Evolutionary conservation across 352 stramenopile genomes (phyloP), one percentile per base, ranked within the genome.

Genomic region (Phytophthora cryptogea): DNA sequence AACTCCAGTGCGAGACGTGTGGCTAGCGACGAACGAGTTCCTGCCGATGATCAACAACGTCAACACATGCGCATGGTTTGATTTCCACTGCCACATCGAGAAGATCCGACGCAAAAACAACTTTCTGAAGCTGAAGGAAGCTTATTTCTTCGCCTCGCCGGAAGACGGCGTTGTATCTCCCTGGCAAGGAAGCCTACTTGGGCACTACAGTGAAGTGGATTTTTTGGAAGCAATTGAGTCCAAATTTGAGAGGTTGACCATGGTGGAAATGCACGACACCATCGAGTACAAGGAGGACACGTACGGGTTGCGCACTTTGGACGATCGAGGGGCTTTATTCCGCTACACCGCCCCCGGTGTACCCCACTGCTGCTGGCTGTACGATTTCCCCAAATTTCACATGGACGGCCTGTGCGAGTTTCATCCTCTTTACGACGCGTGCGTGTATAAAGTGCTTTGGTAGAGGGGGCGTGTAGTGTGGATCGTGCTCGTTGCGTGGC

Each of bases 61-160:
- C 27, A 70, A 67, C 32, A 23, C 20, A 2, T 23, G 20, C 20
- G 20, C 20, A 23, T 23, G 20, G 20, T 23, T 23, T 23, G n/a
- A n/a, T 27, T 54, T 64, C 20, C 31, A 68, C 27, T 63, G 58
- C 35, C 43, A 56, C 23, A 4, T 57, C 8, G 62, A 23, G 20
- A 23, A 73, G 32, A 49, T 55, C 35, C 62, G 58, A 0, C 66
- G 66, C 39, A 72, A 66, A 47, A 47, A 35, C 46, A 76, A 78
- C 26, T 82, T 78, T 42, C 47, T 66, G 13, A 70, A 39, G 48
- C 45, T 82, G 32, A 56, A 66, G 14, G 63, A 61, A 13, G 76
- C 64, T 5, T 69, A 84, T 14, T 82, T 74, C 47, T 84, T 86
- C 44, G 72, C 69, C 13, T 84, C 77, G 7, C 63, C 74, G 0